A percentile compares a stretch with the other conserved stretches of the same genome.
phyloP scores from a whole-genome alignment of 352 stramenopile genomes.

The Pythium dissotocum region DNA sequence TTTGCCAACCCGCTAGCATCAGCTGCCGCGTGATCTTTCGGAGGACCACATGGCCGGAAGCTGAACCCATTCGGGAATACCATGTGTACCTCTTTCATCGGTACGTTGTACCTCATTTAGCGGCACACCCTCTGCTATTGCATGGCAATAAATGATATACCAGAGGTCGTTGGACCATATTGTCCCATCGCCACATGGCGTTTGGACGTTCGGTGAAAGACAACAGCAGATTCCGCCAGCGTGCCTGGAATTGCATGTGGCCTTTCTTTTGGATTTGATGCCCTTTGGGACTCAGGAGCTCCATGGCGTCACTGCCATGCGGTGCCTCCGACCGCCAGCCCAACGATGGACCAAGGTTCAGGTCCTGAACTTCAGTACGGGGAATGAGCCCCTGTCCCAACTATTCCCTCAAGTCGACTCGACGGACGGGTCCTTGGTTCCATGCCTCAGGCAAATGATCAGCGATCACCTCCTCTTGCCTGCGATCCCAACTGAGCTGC shows the following conservation, averaged over 20 bases:
- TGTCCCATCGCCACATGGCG: constrained; percentile 10
- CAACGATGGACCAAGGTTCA: not conserved
- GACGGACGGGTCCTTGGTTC: too few relatives aligned
- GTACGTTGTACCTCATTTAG: not conserved
- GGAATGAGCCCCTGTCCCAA: not conserved
- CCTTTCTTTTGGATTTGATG: not conserved
- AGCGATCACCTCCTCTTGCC: not conserved
- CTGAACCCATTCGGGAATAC: constrained; percentile 4
- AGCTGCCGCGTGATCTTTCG: constrained; percentile 17
- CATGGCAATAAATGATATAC: not conserved
- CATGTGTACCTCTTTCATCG: constrained; percentile 2
- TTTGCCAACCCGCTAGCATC: not conserved
- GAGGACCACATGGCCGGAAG: constrained; percentile 1
- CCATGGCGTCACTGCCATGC: not conserved
- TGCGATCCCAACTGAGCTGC: not conserved
- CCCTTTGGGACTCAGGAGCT: not conserved
- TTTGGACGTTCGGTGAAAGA: constrained; percentile 12
- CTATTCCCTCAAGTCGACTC: not conserved
- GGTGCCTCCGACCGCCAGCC: not conserved
- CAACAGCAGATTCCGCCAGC: not conserved
- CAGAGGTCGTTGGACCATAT: not conserved
- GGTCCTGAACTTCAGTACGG: not conserved
- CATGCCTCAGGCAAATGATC: not conserved
- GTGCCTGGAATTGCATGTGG: not conserved
- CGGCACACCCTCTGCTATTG: constrained; percentile 12